A percentile compares a stretch with the other conserved stretches of the same genome.
These are phyloP conservation scores for Diplotaxis tenuifolia DNA, from an alignment of 345 rosid genomes.

Conservation along the genomic window DNA sequence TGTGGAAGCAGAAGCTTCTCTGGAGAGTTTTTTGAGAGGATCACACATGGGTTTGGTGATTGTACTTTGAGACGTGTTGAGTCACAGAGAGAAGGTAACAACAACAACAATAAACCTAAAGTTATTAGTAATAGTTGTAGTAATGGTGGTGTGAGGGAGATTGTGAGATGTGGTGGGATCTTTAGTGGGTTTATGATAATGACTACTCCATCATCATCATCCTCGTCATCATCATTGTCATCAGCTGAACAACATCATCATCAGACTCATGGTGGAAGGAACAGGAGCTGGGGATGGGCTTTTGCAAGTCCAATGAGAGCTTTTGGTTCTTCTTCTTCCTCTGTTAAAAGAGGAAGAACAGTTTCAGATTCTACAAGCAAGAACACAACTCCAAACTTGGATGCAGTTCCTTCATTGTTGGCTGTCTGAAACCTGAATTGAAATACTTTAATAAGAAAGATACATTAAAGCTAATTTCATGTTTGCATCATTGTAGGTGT, in stretches of 20 bases:
- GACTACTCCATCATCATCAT: constrained; percentile 67
- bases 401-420: constrained; percentile 72
- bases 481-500: constrained; percentile 13
- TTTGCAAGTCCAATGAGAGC: constrained; percentile 97
- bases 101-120: constrained; percentile 46
- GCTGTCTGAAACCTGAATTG: constrained; percentile 50
- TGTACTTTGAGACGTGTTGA: constrained; percentile 93
- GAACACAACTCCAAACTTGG: constrained; percentile 47
- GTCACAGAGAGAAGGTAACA: constrained; percentile 83
- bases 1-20: constrained; percentile 99
- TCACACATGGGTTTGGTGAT: constrained; percentile 96
- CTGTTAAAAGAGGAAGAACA: constrained; percentile 33
- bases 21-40: constrained; percentile 94
- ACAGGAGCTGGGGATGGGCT: constrained; percentile 89
- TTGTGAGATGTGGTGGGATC: constrained; percentile 88
- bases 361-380: constrained; percentile 31
- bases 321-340: constrained; percentile 46
- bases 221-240: constrained; percentile 66
- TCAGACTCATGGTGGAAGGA: constrained; percentile 42
- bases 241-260: constrained; percentile 56
- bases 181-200: constrained; percentile 85
- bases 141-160: constrained; percentile 50
- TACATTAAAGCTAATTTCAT: constrained; percentile 20
- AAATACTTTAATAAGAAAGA: not conserved
- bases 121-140: not conserved